phyloP scores from a whole-genome alignment of 2,329 filamentous ascomycete species.

The Cercospora zeina region DNA sequence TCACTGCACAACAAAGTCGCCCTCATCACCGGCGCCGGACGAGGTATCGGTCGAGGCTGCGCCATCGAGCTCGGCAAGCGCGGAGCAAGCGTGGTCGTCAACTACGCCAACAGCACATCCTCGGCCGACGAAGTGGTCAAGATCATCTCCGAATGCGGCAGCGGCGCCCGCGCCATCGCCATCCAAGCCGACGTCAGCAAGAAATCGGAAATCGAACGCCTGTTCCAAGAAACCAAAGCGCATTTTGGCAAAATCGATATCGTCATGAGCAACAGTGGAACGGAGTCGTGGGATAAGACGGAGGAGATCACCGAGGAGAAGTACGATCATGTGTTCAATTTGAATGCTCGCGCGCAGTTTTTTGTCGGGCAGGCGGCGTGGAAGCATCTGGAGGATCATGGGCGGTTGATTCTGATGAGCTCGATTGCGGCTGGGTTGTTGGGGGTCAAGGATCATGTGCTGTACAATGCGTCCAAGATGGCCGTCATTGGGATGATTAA shows the following conservation, averaged over 20 bases:
- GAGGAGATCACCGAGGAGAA: slow-evolving; percentile 69
- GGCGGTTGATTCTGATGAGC: slow-evolving; percentile 72
- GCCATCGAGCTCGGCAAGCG: slow-evolving; percentile 67
- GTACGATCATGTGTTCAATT: slow-evolving; percentile 68
- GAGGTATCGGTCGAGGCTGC: slow-evolving; percentile 66
- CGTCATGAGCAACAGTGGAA: slow-evolving; percentile 58
- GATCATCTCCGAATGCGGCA: slow-evolving; percentile 49
- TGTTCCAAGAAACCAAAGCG: slow-evolving; percentile 50
- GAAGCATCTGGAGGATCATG: slow-evolving; percentile 68
- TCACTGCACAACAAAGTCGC: slow-evolving; percentile 56
- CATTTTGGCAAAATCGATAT: slow-evolving; percentile 50
- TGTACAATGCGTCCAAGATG: slow-evolving; percentile 72
- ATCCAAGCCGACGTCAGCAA: slow-evolving; percentile 61
- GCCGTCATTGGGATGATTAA: slow-evolving; percentile 72
- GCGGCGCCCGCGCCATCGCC: slow-evolving; percentile 55
- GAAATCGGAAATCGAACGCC: slow-evolving; percentile 59
- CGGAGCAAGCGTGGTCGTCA: slow-evolving; percentile 65
- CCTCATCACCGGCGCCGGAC: slow-evolving; percentile 65
- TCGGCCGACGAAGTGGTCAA: slow-evolving; percentile 52
- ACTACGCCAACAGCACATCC: slow-evolving; percentile 59
- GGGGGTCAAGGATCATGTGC: slow-evolving; percentile 68
- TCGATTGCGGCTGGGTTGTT: slow-evolving; percentile 68
- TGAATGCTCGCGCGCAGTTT: slow-evolving; percentile 71
- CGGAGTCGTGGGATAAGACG: slow-evolving; percentile 67
- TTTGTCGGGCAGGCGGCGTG: slow-evolving; percentile 75